These are phyloP conservation scores for Penicillium sp. DNA, from an alignment of 2,329 filamentous ascomycete species.

Conservation along the genomic window DNA sequence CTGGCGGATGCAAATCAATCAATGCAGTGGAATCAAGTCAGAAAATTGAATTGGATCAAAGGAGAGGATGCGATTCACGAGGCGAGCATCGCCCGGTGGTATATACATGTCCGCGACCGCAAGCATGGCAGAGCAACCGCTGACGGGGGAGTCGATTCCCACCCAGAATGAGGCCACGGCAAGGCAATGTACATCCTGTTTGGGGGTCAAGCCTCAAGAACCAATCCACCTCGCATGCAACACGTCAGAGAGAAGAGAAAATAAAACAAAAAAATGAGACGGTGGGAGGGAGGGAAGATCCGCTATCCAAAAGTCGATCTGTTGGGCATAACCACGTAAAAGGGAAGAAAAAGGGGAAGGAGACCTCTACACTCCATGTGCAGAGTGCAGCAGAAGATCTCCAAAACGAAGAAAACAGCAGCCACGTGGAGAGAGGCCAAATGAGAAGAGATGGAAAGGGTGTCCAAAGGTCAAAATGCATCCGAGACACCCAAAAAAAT, in stretches of 20 bases:
- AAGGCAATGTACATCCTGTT: too few species aligned
- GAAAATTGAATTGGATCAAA: too few species aligned
- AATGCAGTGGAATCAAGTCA: too few species aligned
- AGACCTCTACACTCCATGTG: background rate
- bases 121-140: too few species aligned
- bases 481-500: conserved; percentile 15
- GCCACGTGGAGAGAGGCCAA: conserved; percentile 8
- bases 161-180: too few species aligned
- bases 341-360: conserved; percentile 6
- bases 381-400: conserved; percentile 10
- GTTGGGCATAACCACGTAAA: conserved; percentile 39
- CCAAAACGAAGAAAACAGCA: conserved; percentile 14
- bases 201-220: too few species aligned
- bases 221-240: conserved; percentile 3
- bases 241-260: conserved; percentile 22
- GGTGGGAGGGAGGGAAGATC: conserved; percentile 12
- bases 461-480: conserved; percentile 7
- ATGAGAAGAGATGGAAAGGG: conserved; percentile 30
- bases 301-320: conserved; percentile 34
- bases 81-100: too few species aligned
- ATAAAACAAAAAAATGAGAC: conserved; percentile 14
- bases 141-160: too few species aligned
- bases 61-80: too few species aligned
- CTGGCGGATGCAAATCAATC: too few species aligned
- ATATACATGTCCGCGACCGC: too few species aligned